Base-by-base conservation (phyloP, 306 rosid species). In the Biancaea sappan region DNA sequence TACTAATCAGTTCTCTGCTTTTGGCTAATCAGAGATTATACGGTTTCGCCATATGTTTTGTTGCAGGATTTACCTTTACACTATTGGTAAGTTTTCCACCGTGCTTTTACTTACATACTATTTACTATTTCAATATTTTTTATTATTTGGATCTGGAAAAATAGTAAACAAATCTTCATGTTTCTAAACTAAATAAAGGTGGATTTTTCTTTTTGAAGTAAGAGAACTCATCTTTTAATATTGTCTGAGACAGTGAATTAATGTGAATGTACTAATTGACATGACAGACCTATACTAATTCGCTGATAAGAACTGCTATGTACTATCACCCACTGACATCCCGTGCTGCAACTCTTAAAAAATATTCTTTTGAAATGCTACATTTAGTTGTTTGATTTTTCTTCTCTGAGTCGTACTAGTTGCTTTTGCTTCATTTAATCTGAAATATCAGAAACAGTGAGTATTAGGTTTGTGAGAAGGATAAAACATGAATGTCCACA, bases 31-130 rank as follows among this genome's bases (percentile, higher is more conserved):
- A 94, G 97, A 83, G 98, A 79, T 60, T 94, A 32, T 88, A 94
- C 53, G 98, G 97, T 69, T 94, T 94, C 53, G 91, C 96, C 70
- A 86, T 91, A 61, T 94, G 97, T 86, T 88, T 94, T 76, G 68
- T 84, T 73, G 84, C 97, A 73, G 98, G 98, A 41, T 68, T 89
- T 71, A 86, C 96, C 28, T 91, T 84, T 74, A 89, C 97, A 2
- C 83, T 94, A 52, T 72, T 94, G 90, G 98, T 94, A 85, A 85
- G 89, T 84, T 74, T 46, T 29, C 19, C 22, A 12, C 15, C 16
- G 16, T 48, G 43, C 11, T 34, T 16, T n/a, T 54, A 4, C 48
- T 10, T 7, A 21, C 8, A 5, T n/a, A 34, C 3, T 19, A 51
- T 41, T 19, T 21, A 34, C 10, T 34, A 22, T 21, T 37, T 68